A percentile compares a stretch with the other conserved stretches of the same genome.
Evolutionary conservation across 2,329 filamentous ascomycete species (phyloP).

Genomic region (Purpureocillium takamizusanense): DNA sequence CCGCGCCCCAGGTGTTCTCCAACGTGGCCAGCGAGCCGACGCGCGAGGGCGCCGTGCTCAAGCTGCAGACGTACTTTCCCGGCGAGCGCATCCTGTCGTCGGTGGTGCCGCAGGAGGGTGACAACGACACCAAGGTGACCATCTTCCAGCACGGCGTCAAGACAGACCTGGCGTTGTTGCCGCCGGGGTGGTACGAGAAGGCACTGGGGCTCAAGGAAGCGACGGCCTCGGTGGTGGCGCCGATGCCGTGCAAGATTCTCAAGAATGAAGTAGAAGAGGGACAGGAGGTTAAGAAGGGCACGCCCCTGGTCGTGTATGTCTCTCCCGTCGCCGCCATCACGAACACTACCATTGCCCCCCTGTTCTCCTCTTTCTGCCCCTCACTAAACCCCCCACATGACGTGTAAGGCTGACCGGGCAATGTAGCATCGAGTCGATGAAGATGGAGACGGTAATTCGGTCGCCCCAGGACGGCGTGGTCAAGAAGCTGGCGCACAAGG

Average conservation of each 20-base stretch:
- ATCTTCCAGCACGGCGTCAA: conserved; percentile 65
- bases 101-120: conserved; percentile 50
- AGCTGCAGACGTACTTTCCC: conserved; percentile 58
- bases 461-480: conserved; percentile 65
- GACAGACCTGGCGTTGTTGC: conserved; percentile 46
- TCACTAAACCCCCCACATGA: too few species aligned
- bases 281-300: conserved; percentile 73
- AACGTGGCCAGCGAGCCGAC: conserved; percentile 34
- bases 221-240: conserved; percentile 75
- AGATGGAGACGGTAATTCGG: conserved; percentile 80
- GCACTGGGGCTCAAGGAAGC: conserved; percentile 75
- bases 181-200: conserved; percentile 77
- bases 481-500: conserved; percentile 63
- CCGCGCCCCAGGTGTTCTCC: conserved; percentile 29
- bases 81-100: conserved; percentile 72
- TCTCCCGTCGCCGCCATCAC: too few species aligned
- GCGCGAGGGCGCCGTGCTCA: conserved; percentile 16
- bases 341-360: too few species aligned
- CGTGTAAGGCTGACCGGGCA: neutral
- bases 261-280: conserved; percentile 82
- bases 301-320: conserved; percentile 72
- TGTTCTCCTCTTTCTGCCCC: neutral
- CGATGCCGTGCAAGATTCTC: conserved; percentile 96
- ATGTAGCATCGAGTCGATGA: conserved; percentile 76
- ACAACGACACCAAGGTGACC: conserved; percentile 53